Base-by-base conservation (phyloP, 129 eudicot genomes). In the Smallanthus sonchifolius region DNA sequence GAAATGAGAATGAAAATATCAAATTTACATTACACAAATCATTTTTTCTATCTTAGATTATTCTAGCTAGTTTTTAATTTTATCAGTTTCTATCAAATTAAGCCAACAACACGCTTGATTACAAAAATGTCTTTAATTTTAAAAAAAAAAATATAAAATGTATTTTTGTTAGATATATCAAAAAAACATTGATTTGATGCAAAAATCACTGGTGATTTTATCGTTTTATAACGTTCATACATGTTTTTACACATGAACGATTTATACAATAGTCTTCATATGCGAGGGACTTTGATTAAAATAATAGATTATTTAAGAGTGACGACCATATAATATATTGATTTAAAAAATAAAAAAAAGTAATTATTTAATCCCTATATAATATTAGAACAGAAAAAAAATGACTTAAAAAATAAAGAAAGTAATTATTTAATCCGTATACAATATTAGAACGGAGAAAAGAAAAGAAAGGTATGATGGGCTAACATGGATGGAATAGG, bases 401-500 rank as follows among this genome's bases (percentile, higher is more conserved):
- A 45, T 51, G 24, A 51, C 6, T 30, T 30, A 4, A 32, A 60
- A 13, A 45, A 44, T 13, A 56, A 10, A 24, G 1, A 20, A 51
- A n/a, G 60, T 20, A 7, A 56, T 20, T 56, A 28, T 20, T 20
- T 56, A 56, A 56, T 56, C 35, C 10, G 63, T 56, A 8, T 56
- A 55, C 20, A 24, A 20, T 55, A 56, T 24, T 20, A 9, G 14
- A 56, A 45, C 0, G 11, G 13, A 13, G 17, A 34, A 32, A 60
- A 32, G 30, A 13, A 24, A 61, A 17, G 39, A 49, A 48, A 7
- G 44, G 61, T 48, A n/a, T 42, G 42, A 16, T 2, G 56, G 56
- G 32, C 39, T 59, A 74, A 45, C 70, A 45, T 74, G 78, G 60
- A 45, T 74, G 78, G 60, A 28, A 34, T 32, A 44, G 38, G 64